Evolutionary conservation across 2,329 filamentous ascomycete genomes (phyloP), one percentile per base, ranked within the genome.

Genomic region (Sporothrix dimorphospora): DNA sequence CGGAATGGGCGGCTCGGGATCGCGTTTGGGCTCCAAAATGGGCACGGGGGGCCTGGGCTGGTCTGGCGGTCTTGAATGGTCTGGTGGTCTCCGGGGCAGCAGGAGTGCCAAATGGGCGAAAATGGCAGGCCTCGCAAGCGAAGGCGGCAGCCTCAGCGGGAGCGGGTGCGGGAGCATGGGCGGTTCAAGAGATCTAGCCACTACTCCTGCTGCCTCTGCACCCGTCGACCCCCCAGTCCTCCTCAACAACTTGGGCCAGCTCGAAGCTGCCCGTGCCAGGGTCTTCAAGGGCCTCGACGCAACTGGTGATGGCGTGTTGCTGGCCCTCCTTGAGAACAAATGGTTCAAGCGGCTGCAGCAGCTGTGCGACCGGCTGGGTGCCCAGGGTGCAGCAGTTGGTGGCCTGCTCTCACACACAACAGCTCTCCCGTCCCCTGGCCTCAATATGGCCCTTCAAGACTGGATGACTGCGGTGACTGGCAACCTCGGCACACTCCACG

Each of bases 231-330:
- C 7, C 1, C 53, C 53, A 1, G 24, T 59, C 27, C 53, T 59
- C 53, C 30, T 59, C 5, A 11, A 59, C 27, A 59, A 34, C 27
- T 12, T 59, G 5, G 6, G 24, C 27, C 14, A n/a, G 27, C 53
- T 59, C 27, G 53, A 59, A 34, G 30, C 11, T 7, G 53, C 53
- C 3, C 53, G 30, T 16, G 5, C 14, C 14, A 27, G 16, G 3
- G 53, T 59, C 27, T 59, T 59, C 27, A 59, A 59, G 27, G 53
- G 53, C 27, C 53, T 59, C 4, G 53, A 59, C 53, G 30, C 34
- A 24, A 19, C 34, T 12, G 53, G 53, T 24, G 53, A 59, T 12
- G 53, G 53, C 27, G 27, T 14, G 1, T 6, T 59, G 12, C 27
- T 59, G 27, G 53, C 27, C 14, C 12, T 59, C 7, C n/a, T 59